Base-by-base conservation (phyloP, 257 asterid species). In the Vinca minor region DNA sequence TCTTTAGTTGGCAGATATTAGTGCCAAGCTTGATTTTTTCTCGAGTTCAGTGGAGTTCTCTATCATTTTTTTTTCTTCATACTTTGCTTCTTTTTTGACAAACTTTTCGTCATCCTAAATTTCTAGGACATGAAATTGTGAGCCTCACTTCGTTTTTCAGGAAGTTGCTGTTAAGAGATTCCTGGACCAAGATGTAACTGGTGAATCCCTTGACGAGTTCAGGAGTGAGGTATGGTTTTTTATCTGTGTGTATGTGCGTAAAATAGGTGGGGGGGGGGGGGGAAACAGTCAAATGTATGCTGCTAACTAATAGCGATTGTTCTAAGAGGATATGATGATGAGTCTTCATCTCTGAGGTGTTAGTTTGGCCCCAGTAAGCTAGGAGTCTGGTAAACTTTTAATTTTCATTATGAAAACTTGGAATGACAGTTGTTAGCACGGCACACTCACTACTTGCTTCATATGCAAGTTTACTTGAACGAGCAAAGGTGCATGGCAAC, bases 81-180 rank as follows among this genome's bases (percentile, higher is more conserved):
- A 64, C 64, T 31, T 39, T 10, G 49, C 28, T 0, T 38, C 53
- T 56, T 72, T 73, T 3, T 34, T 34, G 38, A 34, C 38, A 34
- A 34, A n/a, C n/a, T 42, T 72, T 61, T 56, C 41, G 3, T 69
- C 8, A 46, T 60, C 48, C 20, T 73, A 63, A 61, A 52, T 66
- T 69, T 38, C 41, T 73, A 28, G 67, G 60, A 55, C 55, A 60
- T 71, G 56, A 59, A 50, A 64, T 52, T 68, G 54, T 76, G 63
- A 63, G 58, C 42, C 66, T 71, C 69, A 59, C 72, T 74, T 75
- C 68, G 39, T 65, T 76, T 78, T 73, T 25, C 82, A 91, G 98
- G 98, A 83, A 82, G 96, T 92, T 79, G 96, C 98, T 75, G 95
- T 92, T 64, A 92, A 92, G 84, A 86, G 83, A 76, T 92, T 92